Evolutionary conservation across 805 yeast species (phyloP).

Genomic region (Blastobotrys mokoenaii): DNA sequence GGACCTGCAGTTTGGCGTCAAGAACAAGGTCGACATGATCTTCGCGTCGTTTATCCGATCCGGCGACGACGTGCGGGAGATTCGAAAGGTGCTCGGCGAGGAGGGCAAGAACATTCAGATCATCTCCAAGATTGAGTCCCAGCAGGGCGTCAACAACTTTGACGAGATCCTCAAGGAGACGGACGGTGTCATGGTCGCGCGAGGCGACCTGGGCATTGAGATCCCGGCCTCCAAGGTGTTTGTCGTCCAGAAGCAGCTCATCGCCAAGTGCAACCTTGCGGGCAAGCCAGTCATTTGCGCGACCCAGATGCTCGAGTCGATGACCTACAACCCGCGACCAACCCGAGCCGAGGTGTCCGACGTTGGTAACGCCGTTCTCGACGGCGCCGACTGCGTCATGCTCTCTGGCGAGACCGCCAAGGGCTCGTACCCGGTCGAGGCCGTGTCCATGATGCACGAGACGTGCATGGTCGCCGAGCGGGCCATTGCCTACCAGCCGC

Average conservation of each 20-base stretch:
- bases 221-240: constrained; percentile 98
- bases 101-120: constrained; percentile 95
- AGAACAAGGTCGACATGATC: constrained; percentile 95
- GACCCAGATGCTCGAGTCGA: constrained; percentile 98
- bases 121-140: constrained; percentile 96
- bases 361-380: constrained; percentile 98
- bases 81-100: constrained; percentile 92
- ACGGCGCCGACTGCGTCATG: constrained; percentile 99
- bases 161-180: constrained; percentile 91
- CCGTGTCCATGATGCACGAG: constrained; percentile 98
- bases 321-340: constrained; percentile 99
- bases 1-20: constrained; percentile 91
- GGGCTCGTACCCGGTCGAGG: constrained; percentile 97
- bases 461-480: constrained; percentile 93
- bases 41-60: constrained; percentile 98
- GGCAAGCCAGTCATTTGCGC: constrained; percentile 99
- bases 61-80: constrained; percentile 80
- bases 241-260: constrained; percentile 96
- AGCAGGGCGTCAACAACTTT: constrained; percentile 99
- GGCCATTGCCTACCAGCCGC: constrained; percentile 78
- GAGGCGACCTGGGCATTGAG: constrained; percentile 99
- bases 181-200: constrained; percentile 99
- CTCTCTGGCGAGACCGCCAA: constrained; percentile 99
- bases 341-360: constrained; percentile 99
- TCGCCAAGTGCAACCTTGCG: constrained; percentile 98